A percentile compares a stretch with the other conserved stretches of the same genome.
Conservation (phyloP, 2,329 filamentous ascomycete species). For the Penicillium decumbens region DNA sequence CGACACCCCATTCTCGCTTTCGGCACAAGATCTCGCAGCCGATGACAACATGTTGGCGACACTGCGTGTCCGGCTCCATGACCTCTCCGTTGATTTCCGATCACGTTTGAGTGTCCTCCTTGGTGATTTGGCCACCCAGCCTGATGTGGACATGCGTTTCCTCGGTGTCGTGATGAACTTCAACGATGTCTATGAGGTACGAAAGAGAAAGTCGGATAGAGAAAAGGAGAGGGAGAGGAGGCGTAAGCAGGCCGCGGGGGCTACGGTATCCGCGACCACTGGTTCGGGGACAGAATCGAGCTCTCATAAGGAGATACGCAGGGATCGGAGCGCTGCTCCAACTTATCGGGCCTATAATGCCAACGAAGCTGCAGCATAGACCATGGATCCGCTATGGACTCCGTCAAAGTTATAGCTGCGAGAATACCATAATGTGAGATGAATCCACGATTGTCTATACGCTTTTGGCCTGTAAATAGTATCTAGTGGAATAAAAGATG, state of each 20-base stretch:
- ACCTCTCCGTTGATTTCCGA: constrained; percentile 71
- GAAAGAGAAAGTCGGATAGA: constrained; percentile 49
- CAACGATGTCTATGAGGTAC: constrained; percentile 86
- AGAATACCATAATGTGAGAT: constrained; percentile 14
- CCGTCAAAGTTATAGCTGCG: neutral
- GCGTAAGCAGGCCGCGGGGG: constrained; percentile 24
- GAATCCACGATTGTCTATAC: constrained; percentile 2
- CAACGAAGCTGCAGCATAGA: constrained; percentile 3
- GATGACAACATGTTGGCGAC: constrained; percentile 66
- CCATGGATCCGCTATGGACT: neutral
- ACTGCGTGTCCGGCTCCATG: constrained; percentile 66
- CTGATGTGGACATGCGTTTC: constrained; percentile 92
- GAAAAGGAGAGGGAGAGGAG: constrained; percentile 26
- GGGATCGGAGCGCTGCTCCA: constrained; percentile 23
- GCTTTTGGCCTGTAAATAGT: neutral
- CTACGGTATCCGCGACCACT: constrained; percentile 8
- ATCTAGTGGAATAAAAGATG: no score
- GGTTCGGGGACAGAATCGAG: constrained; percentile 17
- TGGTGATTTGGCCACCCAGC: constrained; percentile 86
- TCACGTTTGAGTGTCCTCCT: constrained; percentile 73
- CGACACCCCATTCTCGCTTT: constrained; percentile 40
- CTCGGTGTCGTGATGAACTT: constrained; percentile 98
- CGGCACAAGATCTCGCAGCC: constrained; percentile 33
- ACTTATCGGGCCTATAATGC: constrained; percentile 3
- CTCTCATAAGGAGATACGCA: constrained; percentile 21